Evolutionary conservation across 306 rosid species (phyloP).

Genomic region (Lupinus albus): DNA sequence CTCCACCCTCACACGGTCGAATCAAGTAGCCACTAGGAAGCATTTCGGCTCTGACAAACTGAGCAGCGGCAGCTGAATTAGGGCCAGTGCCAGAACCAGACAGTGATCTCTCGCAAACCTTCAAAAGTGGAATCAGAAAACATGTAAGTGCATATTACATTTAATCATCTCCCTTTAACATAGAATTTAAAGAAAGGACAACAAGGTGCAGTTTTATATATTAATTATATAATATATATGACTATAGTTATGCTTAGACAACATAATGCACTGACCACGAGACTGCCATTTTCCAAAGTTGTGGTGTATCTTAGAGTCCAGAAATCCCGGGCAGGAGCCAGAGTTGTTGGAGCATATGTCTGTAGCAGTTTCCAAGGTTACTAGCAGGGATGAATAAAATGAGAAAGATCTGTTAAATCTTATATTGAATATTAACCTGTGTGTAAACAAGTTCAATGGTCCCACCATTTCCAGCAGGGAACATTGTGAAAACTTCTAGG

Average conservation of each 20-base stretch:
- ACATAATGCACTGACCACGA: constrained; percentile 65
- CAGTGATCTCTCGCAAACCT: constrained; percentile 97
- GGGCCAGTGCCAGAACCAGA: constrained; percentile 95
- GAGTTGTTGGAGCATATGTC: constrained; percentile 91
- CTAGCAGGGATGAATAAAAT: background rate
- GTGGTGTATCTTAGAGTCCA: constrained; percentile 98
- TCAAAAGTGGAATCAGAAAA: constrained; percentile 32
- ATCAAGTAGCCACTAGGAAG: constrained; percentile 96
- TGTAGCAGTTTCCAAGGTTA: constrained; percentile 40
- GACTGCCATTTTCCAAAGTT: constrained; percentile 83
- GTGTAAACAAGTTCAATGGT: constrained; percentile 90
- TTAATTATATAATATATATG: background rate
- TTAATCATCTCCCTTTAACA: background rate
- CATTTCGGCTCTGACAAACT: constrained; percentile 82
- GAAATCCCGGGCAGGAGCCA: constrained; percentile 98
- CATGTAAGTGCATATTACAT: background rate
- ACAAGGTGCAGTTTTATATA: background rate
- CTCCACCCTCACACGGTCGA: constrained; percentile 99
- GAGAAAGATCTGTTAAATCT: background rate
- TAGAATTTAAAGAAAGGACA: background rate
- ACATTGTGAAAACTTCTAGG: constrained; percentile 91
- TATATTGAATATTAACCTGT: constrained; percentile 57
- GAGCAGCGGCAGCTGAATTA: constrained; percentile 71
- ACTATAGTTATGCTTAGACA: background rate
- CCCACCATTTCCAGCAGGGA: constrained; percentile 94